Evolutionary conservation across 768 basidiomycete genomes (phyloP).

Genomic region (Mycena chlorophos): DNA sequence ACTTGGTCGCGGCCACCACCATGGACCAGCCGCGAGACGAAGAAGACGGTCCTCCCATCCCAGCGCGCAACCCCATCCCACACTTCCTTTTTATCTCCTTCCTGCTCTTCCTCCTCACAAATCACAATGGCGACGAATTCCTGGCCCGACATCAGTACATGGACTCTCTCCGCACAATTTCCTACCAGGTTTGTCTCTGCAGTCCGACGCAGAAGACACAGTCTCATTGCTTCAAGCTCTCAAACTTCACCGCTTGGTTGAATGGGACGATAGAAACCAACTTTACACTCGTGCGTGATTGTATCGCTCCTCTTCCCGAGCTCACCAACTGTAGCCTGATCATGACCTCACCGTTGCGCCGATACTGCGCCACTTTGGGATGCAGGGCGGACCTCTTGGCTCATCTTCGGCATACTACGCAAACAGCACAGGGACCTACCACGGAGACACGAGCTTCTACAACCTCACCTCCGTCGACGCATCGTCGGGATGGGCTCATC

Average conservation of each 20-base stretch:
- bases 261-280: slow-evolving; percentile 60
- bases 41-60: slow-evolving; percentile 28
- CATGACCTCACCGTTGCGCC: slow-evolving; percentile 43
- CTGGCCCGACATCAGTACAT: slow-evolving; percentile 64
- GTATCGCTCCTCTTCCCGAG: slow-evolving; percentile 24
- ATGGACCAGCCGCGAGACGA: slow-evolving; percentile 34
- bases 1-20: neutral
- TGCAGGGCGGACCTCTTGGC: slow-evolving; percentile 46
- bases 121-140: slow-evolving; percentile 68
- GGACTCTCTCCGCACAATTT: slow-evolving; percentile 58
- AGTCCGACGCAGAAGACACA: neutral
- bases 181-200: slow-evolving; percentile 29
- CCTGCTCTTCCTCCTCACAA: slow-evolving; percentile 78
- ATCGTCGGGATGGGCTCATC: slow-evolving; percentile 49
- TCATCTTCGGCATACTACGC: slow-evolving; percentile 61
- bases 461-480: slow-evolving; percentile 61
- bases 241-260: slow-evolving; percentile 78
- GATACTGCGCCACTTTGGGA: slow-evolving; percentile 50
- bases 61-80: slow-evolving; percentile 56
- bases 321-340: slow-evolving; percentile 41
- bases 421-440: slow-evolving; percentile 80
- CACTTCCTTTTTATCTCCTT: slow-evolving; percentile 75
- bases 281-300: slow-evolving; percentile 69
- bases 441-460: slow-evolving; percentile 57
- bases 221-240: slow-evolving; percentile 35